Conservation (phyloP, 352 stramenopile genomes). For the Thalassiosira gravida region DNA sequence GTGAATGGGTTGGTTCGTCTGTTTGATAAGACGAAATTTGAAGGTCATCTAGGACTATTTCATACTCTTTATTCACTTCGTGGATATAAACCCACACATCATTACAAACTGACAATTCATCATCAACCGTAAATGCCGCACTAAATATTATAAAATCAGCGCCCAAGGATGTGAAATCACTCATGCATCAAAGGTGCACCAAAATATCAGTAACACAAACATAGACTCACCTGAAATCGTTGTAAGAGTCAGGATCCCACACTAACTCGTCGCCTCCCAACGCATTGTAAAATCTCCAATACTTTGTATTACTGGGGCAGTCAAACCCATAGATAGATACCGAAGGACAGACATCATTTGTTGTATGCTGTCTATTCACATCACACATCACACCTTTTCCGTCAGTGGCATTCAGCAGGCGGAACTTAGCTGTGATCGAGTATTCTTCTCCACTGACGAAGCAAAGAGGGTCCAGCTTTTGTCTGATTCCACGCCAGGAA, state of each 20-base stretch:
- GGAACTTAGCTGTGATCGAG: conserved; percentile 57
- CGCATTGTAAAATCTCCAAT: conserved; percentile 59
- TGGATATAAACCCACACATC: conserved; percentile 45
- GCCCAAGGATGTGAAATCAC: not conserved
- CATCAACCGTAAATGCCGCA: conserved; percentile 41
- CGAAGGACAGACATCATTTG: conserved; percentile 39
- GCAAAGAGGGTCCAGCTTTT: conserved; percentile 53
- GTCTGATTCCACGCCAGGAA: conserved; percentile 39
- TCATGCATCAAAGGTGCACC: not conserved
- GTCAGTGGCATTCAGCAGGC: conserved; percentile 41
- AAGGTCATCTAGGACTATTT: conserved; percentile 57
- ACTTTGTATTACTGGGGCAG: conserved; percentile 28
- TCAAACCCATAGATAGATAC: conserved; percentile 48
- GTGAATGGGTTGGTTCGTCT: conserved; percentile 22
- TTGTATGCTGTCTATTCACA: conserved; percentile 36
- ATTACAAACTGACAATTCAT: conserved; percentile 49
- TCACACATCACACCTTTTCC: conserved; percentile 44
- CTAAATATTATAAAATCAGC: not conserved
- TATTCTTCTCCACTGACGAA: conserved; percentile 51
- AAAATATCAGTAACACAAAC: not conserved
- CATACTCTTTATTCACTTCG: not conserved
- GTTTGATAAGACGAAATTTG: conserved; percentile 36
- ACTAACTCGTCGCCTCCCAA: conserved; percentile 11
- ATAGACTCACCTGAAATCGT: conserved; percentile 39
- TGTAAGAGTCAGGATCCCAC: conserved; percentile 44